These are phyloP conservation scores for Pelargonium cotyledonis DNA, from an alignment of 441 rosid genomes.

Conservation along the genomic window DNA sequence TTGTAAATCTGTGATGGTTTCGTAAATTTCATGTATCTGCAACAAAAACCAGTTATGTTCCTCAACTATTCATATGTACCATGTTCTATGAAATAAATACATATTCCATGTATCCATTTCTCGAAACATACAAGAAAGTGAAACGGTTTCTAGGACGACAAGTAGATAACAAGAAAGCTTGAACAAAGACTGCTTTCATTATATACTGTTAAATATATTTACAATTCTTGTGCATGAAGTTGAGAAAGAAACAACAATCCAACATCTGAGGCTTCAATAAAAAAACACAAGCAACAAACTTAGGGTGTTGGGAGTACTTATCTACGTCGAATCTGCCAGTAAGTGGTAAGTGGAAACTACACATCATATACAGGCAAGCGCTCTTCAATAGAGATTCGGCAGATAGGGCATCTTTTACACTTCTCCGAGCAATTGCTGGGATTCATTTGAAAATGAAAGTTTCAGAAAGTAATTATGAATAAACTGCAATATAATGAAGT, in stretches of 20 bases:
- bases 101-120: neutral
- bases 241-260: conserved; percentile 4
- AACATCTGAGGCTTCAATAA: neutral
- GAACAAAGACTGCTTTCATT: neutral
- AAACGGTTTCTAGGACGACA: neutral
- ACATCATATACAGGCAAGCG: conserved; percentile 46
- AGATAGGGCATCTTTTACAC: conserved; percentile 57
- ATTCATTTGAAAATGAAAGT: conserved; percentile 5
- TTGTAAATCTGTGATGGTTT: neutral
- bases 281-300: neutral
- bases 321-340: neutral
- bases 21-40: neutral
- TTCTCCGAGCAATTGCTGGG: conserved; percentile 53
- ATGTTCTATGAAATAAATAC: neutral
- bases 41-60: neutral
- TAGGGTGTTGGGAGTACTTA: neutral
- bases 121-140: neutral
- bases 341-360: conserved; percentile 17
- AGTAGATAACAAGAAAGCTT: neutral
- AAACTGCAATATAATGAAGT: neutral
- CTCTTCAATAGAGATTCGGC: conserved; percentile 50
- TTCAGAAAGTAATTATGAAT: neutral
- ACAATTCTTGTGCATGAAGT: neutral
- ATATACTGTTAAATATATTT: conserved; percentile 1
- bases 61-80: neutral